Conservation (phyloP, 2,329 filamentous ascomycete species). For the Capronia americana region DNA sequence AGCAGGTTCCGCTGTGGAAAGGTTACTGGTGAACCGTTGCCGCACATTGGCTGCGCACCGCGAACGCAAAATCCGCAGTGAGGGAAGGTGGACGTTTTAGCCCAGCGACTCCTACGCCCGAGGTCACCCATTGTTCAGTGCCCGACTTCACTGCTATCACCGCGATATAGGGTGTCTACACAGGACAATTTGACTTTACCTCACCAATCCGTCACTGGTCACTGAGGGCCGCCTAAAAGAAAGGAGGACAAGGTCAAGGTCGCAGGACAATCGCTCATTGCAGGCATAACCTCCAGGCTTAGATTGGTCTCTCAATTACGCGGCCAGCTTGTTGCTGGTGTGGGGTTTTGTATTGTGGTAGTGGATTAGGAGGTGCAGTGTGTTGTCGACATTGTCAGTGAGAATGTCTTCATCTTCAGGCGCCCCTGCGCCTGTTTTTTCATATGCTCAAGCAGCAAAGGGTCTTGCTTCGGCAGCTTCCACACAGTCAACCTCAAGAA, state of each 20-base stretch:
- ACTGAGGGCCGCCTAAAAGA: background rate
- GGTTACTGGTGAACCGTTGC: background rate
- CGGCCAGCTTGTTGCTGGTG: constrained; percentile 37
- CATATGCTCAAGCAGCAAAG: constrained; percentile 94
- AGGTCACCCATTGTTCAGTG: background rate
- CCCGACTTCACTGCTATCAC: background rate
- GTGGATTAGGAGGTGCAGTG: constrained; percentile 31
- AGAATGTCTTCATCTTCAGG: constrained; percentile 52
- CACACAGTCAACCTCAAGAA: constrained; percentile 29
- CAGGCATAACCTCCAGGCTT: constrained; percentile 47
- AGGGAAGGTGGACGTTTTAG: background rate
- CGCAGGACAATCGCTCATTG: constrained; percentile 1
- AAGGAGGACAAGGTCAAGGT: background rate
- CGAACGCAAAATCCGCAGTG: background rate
- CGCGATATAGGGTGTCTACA: background rate
- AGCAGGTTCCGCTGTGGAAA: background rate
- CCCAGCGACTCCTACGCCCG: background rate
- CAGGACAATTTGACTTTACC: background rate
- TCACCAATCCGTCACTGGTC: constrained; percentile 11
- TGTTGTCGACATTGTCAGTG: constrained; percentile 12
- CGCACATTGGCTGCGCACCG: constrained; percentile 6
- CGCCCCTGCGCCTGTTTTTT: constrained; percentile 68
- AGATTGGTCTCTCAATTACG: constrained; percentile 27
- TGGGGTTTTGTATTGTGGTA: constrained; percentile 31
- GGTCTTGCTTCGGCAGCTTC: constrained; percentile 64